Evolutionary conservation across 306 rosid species (phyloP).

Genomic region (Prunus mume): DNA sequence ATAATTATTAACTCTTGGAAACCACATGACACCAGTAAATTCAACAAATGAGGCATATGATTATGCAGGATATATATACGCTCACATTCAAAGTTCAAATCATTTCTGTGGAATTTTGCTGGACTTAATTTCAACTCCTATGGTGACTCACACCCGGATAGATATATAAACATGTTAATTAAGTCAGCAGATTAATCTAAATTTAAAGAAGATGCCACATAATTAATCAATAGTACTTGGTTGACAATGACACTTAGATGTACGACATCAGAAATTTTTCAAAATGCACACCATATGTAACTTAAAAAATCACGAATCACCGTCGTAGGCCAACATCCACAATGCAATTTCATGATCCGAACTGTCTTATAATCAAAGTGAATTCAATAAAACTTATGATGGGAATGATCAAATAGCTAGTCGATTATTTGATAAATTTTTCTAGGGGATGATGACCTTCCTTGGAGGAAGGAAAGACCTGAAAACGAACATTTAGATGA

Average conservation of each 20-base stretch:
- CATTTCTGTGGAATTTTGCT: constrained; percentile 11
- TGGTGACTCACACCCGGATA: neutral
- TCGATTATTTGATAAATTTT: no score
- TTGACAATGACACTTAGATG: neutral
- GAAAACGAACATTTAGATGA: no score
- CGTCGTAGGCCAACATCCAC: no score
- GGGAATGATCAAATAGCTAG: no score
- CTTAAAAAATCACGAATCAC: no score
- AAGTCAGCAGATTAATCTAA: neutral
- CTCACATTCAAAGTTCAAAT: constrained; percentile 8
- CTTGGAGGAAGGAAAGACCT: no score
- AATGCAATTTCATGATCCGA: no score
- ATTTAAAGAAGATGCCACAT: neutral
- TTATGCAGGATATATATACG: constrained; percentile 1
- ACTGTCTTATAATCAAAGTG: no score
- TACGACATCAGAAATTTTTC: no score
- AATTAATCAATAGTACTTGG: neutral
- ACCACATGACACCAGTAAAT: constrained; percentile 4
- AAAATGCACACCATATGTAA: no score
- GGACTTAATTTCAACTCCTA: constrained; percentile 4
- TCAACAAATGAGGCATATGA: constrained; percentile 9
- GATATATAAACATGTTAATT: neutral
- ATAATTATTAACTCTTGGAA: neutral
- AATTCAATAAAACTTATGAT: no score
- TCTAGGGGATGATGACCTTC: no score